Evolutionary conservation across 2,329 filamentous ascomycete genomes (phyloP), one percentile per base, ranked within the genome.

Genomic region (Cladosporium cucumerinum): DNA sequence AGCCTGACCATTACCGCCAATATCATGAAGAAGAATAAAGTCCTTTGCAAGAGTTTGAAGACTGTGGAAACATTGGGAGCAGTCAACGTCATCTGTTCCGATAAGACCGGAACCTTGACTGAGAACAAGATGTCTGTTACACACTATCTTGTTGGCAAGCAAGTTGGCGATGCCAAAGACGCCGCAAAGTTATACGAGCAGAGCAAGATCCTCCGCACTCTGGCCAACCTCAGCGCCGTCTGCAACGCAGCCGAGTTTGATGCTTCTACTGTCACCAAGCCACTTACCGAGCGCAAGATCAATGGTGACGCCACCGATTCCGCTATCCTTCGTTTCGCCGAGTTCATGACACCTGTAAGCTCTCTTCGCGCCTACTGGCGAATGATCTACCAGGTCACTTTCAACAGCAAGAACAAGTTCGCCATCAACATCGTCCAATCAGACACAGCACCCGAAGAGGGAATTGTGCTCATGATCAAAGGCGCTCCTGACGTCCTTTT

Each of bases 341-440:
- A 93, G 74, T 79, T 80, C 3, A 80, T 93, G 55, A 84, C 84
- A 0, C 79, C 85, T 0, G 86, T 91, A 0, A 76, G 82, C 0
- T 83, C 89, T 59, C 78, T 89, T 5, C 84, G 87, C 8, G 80
- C 82, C 16, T 80, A 83, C 67, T 92, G 89, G 88, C 83, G 84
- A 60, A 87, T 85, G 61, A 82, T 85, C 1, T 92, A 87, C 69
- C 86, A 89, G 62, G 79, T 91, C 30, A 85, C 88, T 0, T 93
- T 93, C 76, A 93, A 93, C 78, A 91, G 88, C 78, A 74, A 91
- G 80, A 93, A 92, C 78, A 93, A 93, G 76, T 93, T 87, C 73
- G 93, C 92, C 86, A 85, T 93, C 63, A 83, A 86, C 36, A 83
- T 87, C 0, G 84, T 89, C 57, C 80, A 80, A 12, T 73, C 74